Evolutionary conservation across 495 filamentous ascomycete species (phyloP).

Genomic region (Neurospora sp.): DNA sequence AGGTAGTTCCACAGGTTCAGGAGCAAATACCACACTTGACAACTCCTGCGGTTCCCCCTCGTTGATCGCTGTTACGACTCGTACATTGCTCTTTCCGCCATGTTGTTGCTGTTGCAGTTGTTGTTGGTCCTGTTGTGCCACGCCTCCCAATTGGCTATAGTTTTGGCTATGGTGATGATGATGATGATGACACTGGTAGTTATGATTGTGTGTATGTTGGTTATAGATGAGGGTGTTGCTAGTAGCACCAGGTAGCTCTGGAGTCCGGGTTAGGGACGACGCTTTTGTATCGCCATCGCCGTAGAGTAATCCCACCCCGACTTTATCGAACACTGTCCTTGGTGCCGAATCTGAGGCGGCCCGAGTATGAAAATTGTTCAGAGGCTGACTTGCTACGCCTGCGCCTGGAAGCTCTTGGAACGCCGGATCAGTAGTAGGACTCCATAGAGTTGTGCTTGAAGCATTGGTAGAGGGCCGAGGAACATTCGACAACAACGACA

Average conservation of each 20-base stretch:
- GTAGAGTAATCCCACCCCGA: background rate
- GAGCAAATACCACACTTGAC: conserved; percentile 1
- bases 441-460: background rate
- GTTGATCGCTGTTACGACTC: background rate
- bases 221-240: background rate
- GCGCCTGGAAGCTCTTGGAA: background rate
- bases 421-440: background rate
- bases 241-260: background rate
- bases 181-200: background rate
- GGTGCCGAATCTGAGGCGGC: too few relatives aligned
- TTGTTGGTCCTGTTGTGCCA: background rate
- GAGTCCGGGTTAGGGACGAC: too few relatives aligned
- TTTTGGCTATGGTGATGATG: background rate
- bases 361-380: too few relatives aligned
- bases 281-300: too few relatives aligned
- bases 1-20: conserved; percentile 2
- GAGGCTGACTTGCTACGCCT: background rate
- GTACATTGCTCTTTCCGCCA: background rate
- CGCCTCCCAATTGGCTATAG: background rate
- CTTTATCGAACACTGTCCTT: background rate
- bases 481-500: background rate
- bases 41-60: background rate
- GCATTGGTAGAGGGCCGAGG: background rate
- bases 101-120: background rate
- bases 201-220: background rate